Percentiles rank a stretch among this genome's conserved stretches.
Conservation (phyloP, 352 stramenopile genomes). For the Phytophthora tentaculata region DNA sequence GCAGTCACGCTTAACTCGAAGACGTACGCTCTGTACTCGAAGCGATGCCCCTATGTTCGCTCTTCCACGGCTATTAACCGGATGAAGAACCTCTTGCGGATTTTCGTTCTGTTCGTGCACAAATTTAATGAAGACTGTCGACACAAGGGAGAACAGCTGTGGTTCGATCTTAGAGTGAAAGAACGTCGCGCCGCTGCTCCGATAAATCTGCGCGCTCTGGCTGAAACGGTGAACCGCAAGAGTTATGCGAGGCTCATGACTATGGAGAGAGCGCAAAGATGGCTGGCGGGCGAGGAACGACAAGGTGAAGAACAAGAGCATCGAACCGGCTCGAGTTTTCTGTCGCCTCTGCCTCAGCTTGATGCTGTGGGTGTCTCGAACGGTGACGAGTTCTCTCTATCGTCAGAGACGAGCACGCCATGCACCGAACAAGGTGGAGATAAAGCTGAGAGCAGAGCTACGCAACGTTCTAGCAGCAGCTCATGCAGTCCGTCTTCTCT, state of each 20-base stretch:
- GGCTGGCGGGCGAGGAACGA: constrained; percentile 1
- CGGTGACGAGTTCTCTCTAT: neutral
- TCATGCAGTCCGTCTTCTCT: neutral
- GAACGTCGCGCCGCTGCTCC: constrained; percentile 9
- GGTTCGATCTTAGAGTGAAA: constrained; percentile 19
- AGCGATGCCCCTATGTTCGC: constrained; percentile 11
- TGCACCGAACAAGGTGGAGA: constrained; percentile 7
- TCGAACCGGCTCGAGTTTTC: no score
- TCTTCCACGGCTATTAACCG: constrained; percentile 11
- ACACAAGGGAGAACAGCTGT: constrained; percentile 17
- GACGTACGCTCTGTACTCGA: constrained; percentile 18
- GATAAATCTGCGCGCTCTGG: neutral
- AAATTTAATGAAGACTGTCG: constrained; percentile 20
- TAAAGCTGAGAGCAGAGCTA: neutral
- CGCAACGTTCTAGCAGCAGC: neutral
- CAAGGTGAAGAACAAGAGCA: neutral
- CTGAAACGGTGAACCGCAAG: constrained; percentile 8
- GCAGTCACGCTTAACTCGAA: constrained; percentile 18
- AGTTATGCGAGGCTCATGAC: constrained; percentile 19
- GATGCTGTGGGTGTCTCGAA: neutral
- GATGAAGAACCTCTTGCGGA: constrained; percentile 16
- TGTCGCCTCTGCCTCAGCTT: neutral
- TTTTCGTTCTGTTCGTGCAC: constrained; percentile 25
- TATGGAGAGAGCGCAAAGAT: constrained; percentile 26
- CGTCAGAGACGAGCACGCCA: constrained; percentile 5